phyloP scores from a whole-genome alignment of 1,139 yeast species.

The Arxiozyma slooffiae region DNA sequence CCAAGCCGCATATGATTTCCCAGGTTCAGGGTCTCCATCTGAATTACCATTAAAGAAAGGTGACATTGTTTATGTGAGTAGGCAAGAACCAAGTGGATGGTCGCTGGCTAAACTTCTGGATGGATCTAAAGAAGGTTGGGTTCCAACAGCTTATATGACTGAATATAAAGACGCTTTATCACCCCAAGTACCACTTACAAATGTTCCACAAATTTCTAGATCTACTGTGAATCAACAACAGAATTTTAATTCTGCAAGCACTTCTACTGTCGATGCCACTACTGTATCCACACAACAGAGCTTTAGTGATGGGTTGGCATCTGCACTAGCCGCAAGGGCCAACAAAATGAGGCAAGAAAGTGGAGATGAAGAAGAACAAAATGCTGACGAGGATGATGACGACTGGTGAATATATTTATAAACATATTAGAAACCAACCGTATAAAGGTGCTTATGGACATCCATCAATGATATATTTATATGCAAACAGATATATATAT shows the following conservation, averaged over 20 bases:
- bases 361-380: conserved; percentile 66
- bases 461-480: neutral
- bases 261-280: conserved; percentile 8
- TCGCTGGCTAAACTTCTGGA: conserved; percentile 73
- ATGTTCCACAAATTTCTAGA: conserved; percentile 7
- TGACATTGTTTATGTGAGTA: conserved; percentile 60
- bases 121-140: conserved; percentile 87
- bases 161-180: conserved; percentile 44
- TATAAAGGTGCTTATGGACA: neutral
- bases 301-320: conserved; percentile 81
- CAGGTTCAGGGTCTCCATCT: conserved; percentile 75
- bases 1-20: conserved; percentile 82
- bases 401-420: conserved; percentile 1
- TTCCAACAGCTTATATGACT: conserved; percentile 82
- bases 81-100: conserved; percentile 80
- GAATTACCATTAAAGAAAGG: conserved; percentile 70
- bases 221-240: neutral
- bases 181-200: conserved; percentile 35
- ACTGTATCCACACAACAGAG: conserved; percentile 25
- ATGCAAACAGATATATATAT: too few species aligned
- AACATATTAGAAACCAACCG: too few species aligned
- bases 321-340: conserved; percentile 77
- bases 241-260: neutral
- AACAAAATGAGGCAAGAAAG: conserved; percentile 65
- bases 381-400: conserved; percentile 42